Percentiles rank a stretch among this genome's conserved stretches.
Conservation (phyloP, 805 yeast species). For the Metschnikowia reukaufii region DNA sequence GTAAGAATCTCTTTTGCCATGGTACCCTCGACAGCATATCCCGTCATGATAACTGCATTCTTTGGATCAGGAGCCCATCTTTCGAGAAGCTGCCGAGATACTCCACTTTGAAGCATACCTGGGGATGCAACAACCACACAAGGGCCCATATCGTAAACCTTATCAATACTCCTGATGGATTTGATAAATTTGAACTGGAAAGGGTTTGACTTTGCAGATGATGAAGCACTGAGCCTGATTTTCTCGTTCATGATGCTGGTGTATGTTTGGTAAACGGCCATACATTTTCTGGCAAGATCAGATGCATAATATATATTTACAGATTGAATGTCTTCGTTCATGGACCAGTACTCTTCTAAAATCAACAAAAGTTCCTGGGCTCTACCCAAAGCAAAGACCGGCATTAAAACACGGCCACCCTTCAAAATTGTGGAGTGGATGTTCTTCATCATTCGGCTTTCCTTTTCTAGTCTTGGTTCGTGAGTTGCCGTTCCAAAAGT, state of each 20-base stretch:
- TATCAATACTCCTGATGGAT: conserved; percentile 74
- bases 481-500: conserved; percentile 98
- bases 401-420: conserved; percentile 90
- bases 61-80: conserved; percentile 97
- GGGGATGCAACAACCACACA: conserved; percentile 97
- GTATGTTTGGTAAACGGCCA: conserved; percentile 96
- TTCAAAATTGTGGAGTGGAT: conserved; percentile 80
- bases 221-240: conserved; percentile 60
- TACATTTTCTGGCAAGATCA: conserved; percentile 88
- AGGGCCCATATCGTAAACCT: conserved; percentile 90
- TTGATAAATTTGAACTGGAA: conserved; percentile 85
- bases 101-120: conserved; percentile 97
- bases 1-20: conserved; percentile 88
- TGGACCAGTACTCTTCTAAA: conserved; percentile 92
- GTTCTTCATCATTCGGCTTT: conserved; percentile 71
- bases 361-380: conserved; percentile 92
- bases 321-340: conserved; percentile 76
- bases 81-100: conserved; percentile 86
- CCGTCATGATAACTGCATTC: conserved; percentile 84
- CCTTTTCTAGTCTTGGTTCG: conserved; percentile 86
- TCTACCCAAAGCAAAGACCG: conserved; percentile 94
- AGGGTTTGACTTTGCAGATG: conserved; percentile 58
- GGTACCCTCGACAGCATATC: conserved; percentile 98
- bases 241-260: conserved; percentile 96
- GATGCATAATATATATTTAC: conserved; percentile 90